Evolutionary conservation across 148 eudicot genomes (phyloP).

Genomic region (Chenopodium berlandieri): DNA sequence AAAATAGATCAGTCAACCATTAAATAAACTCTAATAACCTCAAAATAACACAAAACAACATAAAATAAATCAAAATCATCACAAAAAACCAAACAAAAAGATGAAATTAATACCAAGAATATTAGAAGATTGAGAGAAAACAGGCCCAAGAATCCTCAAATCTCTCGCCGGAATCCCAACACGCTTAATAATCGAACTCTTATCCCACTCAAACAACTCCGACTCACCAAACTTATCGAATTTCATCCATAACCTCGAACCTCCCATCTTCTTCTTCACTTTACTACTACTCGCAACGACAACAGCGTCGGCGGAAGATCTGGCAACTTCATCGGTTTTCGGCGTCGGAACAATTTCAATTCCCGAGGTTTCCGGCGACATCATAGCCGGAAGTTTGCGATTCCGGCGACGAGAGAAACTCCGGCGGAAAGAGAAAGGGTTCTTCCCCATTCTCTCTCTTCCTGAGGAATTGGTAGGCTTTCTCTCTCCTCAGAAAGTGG

Average conservation of each 20-base stretch:
- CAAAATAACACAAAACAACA: neutral
- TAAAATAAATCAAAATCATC: neutral
- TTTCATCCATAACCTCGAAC: slow-evolving; percentile 84
- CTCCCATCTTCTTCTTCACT: slow-evolving; percentile 80
- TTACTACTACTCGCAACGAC: slow-evolving; percentile 30
- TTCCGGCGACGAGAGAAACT: slow-evolving; percentile 35
- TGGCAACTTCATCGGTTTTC: neutral
- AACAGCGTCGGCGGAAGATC: slow-evolving; percentile 12
- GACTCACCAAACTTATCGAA: slow-evolving; percentile 66
- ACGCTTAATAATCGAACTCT: slow-evolving; percentile 59
- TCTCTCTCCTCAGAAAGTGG: neutral
- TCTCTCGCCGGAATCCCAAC: slow-evolving; percentile 81
- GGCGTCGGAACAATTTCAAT: slow-evolving; percentile 28
- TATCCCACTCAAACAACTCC: slow-evolving; percentile 83
- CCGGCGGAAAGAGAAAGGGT: slow-evolving; percentile 40
- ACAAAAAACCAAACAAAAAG: neutral
- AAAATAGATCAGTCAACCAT: neutral
- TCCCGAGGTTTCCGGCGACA: slow-evolving; percentile 8
- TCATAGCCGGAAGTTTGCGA: slow-evolving; percentile 4
- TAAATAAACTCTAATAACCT: neutral
- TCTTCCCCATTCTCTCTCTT: slow-evolving; percentile 48
- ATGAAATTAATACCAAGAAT: slow-evolving; percentile 61
- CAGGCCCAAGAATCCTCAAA: slow-evolving; percentile 89
- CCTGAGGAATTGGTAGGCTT: neutral
- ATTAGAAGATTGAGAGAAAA: slow-evolving; percentile 83